Conservation (phyloP, 108 stramenopile species). For the Fistulifera pelliculosa region DNA sequence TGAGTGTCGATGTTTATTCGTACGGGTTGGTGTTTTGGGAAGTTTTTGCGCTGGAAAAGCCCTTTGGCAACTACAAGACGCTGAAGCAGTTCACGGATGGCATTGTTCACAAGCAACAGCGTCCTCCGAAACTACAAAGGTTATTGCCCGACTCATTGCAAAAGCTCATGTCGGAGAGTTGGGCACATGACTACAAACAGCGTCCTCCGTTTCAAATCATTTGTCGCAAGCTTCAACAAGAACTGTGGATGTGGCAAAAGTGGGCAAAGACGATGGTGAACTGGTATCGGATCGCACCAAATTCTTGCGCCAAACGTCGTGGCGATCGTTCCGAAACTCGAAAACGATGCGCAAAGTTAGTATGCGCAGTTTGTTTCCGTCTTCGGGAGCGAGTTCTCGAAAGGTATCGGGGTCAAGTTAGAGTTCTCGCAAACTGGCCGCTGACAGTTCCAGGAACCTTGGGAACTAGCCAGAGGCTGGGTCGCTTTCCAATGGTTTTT, state of each 20-base stretch:
- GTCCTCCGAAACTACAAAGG: slow-evolving; percentile 13
- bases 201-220: slow-evolving; percentile 21
- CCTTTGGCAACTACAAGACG: slow-evolving; percentile 20
- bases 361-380: too few species aligned
- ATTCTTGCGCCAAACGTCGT: too few species aligned
- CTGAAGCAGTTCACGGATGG: slow-evolving; percentile 26
- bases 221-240: slow-evolving; percentile 8
- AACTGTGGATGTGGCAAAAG: background rate
- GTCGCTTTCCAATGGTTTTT: too few species aligned
- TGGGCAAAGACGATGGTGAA: too few species aligned
- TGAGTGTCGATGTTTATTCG: slow-evolving; percentile 31
- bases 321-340: too few species aligned
- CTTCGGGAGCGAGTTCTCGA: too few species aligned
- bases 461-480: too few species aligned
- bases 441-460: too few species aligned
- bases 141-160: slow-evolving; percentile 9
- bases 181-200: slow-evolving; percentile 16
- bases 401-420: too few species aligned
- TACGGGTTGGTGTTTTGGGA: slow-evolving; percentile 38
- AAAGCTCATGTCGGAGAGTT: slow-evolving; percentile 13
- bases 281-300: too few species aligned
- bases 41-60: slow-evolving; percentile 20
- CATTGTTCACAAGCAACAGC: slow-evolving; percentile 25
- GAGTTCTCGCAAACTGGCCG: too few species aligned
- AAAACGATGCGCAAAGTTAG: too few species aligned